Conservation (phyloP, 2,329 filamentous ascomycete species). For the Didymosphaeria variabile region DNA sequence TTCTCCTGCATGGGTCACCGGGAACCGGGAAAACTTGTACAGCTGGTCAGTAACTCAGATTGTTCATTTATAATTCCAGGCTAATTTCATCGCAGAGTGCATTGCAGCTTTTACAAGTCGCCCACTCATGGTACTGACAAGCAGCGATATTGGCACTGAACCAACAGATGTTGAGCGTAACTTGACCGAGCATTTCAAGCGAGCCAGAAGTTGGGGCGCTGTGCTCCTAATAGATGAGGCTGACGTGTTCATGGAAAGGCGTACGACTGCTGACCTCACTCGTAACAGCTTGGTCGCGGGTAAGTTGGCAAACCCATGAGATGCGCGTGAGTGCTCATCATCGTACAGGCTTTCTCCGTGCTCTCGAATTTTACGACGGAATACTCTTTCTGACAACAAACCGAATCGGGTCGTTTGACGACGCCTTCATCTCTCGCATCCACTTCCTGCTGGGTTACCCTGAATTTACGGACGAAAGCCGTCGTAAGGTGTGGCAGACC, state of each 20-base stretch:
- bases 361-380: slow-evolving; percentile 51
- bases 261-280: slow-evolving; percentile 25
- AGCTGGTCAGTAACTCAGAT: slow-evolving; percentile 31
- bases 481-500: slow-evolving; percentile 34
- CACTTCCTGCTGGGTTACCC: slow-evolving; percentile 79
- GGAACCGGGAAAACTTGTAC: slow-evolving; percentile 32
- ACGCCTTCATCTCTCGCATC: slow-evolving; percentile 86
- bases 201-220: slow-evolving; percentile 35
- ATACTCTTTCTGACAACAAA: slow-evolving; percentile 51
- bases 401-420: slow-evolving; percentile 72
- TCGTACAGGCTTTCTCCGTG: slow-evolving; percentile 37
- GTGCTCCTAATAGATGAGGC: slow-evolving; percentile 61
- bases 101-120: slow-evolving; percentile 44
- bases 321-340: background rate
- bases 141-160: slow-evolving; percentile 38
- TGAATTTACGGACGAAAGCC: slow-evolving; percentile 23
- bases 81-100: slow-evolving; percentile 35
- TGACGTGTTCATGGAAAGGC: slow-evolving; percentile 39
- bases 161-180: slow-evolving; percentile 14
- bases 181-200: slow-evolving; percentile 25
- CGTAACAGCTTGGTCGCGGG: slow-evolving; percentile 25
- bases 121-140: slow-evolving; percentile 43
- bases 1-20: slow-evolving; percentile 42
- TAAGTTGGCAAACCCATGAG: background rate
- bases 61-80: no score